These are phyloP conservation scores for Myriosclerotinia curreyana DNA, from an alignment of 2,329 filamentous ascomycete genomes.

Conservation along the genomic window DNA sequence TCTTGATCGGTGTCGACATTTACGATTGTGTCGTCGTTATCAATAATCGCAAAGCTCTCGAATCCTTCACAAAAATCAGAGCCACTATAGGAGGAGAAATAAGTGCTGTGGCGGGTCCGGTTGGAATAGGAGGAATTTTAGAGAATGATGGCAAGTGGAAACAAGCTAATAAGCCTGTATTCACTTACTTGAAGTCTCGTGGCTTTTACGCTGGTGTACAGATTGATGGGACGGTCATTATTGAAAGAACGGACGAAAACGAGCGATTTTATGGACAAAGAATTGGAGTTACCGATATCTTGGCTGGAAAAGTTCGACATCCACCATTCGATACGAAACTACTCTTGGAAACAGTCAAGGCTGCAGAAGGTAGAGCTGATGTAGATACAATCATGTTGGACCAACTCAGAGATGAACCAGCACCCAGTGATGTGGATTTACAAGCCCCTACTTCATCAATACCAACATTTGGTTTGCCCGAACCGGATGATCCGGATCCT, in stretches of 20 bases:
- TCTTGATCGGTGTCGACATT: slow-evolving; percentile 86
- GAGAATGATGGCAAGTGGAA: slow-evolving; percentile 43
- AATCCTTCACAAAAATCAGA: slow-evolving; percentile 75
- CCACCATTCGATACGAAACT: slow-evolving; percentile 44
- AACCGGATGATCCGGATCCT: slow-evolving; percentile 80
- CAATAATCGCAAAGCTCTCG: slow-evolving; percentile 78
- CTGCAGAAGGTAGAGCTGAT: slow-evolving; percentile 78
- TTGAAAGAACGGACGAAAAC: slow-evolving; percentile 85
- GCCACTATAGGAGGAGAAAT: slow-evolving; percentile 81
- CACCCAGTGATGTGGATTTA: slow-evolving; percentile 72
- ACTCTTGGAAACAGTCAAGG: slow-evolving; percentile 71
- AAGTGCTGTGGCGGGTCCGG: slow-evolving; percentile 70
- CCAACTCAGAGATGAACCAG: slow-evolving; percentile 59
- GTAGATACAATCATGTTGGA: slow-evolving; percentile 68
- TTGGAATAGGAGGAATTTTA: slow-evolving; percentile 51
- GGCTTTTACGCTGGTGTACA: slow-evolving; percentile 86
- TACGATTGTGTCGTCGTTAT: slow-evolving; percentile 95
- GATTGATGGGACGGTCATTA: slow-evolving; percentile 81
- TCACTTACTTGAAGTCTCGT: slow-evolving; percentile 84
- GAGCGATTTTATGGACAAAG: slow-evolving; percentile 75
- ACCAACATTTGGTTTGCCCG: slow-evolving; percentile 72
- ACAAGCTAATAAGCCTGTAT: slow-evolving; percentile 65
- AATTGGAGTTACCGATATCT: slow-evolving; percentile 59
- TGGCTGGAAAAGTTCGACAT: slow-evolving; percentile 42
- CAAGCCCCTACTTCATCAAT: slow-evolving; percentile 41